Evolutionary conservation across 2,329 filamentous ascomycete species (phyloP), one percentile per base, ranked within the genome.

Genomic region (Calonectria naviculata): DNA sequence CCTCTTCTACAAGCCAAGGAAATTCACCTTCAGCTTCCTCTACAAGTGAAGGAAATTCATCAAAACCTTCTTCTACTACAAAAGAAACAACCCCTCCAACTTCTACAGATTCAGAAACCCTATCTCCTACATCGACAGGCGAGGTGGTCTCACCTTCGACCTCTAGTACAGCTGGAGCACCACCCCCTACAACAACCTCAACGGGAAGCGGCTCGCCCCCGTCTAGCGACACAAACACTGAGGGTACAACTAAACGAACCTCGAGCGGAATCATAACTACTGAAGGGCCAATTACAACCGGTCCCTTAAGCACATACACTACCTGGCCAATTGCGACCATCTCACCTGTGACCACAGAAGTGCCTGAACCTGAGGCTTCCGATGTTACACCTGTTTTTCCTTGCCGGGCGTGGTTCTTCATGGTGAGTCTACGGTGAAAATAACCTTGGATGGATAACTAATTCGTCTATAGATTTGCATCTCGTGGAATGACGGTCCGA

Each of bases 391-490:
- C 68, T 17, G 60, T 64, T 28, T 13, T 72, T 44, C 63, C 63
- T 34, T 72, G 70, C 7, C 10, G 15, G 1, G 42, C 67, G 15
- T 72, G 70, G 66, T 72, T 72, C 49, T 72, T 72, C 34, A 63
- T 60, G 47, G 70, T 70, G 38, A 67, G 70, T 65, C n/a, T 26
- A n/a, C 15, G 4, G 21, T 70, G 8, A 19, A 62, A 17, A 62
- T 2, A 31, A n/a, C n/a, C n/a, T n/a, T n/a, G 13, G 8, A 21
- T 10, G 2, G 24, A 10, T 24, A 2, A 21, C 42, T 72, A 52
- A 69, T 42, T 52, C 12, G 8, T 15, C 24, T 5, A 29, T 28
- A 72, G 67, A 69, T 69, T 46, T 72, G 70, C 28, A 65, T 70
- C n/a, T 29, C 19, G 5, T 64, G 70, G 56, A 31, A 65, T 6